Base-by-base conservation (phyloP, 148 eudicot species). In the Amaranthus cruentus region DNA sequence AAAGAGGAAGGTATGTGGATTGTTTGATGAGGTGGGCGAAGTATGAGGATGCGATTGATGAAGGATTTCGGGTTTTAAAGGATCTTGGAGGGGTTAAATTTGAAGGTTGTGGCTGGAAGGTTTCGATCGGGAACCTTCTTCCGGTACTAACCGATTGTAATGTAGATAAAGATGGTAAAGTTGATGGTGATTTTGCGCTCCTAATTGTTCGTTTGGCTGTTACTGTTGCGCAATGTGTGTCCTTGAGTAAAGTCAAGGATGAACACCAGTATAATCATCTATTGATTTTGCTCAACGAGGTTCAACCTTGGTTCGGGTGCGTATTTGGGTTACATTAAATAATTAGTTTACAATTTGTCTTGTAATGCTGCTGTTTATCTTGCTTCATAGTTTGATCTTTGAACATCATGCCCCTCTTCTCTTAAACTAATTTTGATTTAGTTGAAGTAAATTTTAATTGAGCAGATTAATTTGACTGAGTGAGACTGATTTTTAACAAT, bases 221-320 rank as follows among this genome's bases (percentile, higher is more conserved):
- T n/a, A 80, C 67, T 9, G 51, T 91, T 28, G 81, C 82, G 13
- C 90, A 88, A 66, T 87, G 91, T 68, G 86, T 77, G 69, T 74
- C 81, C 2, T 51, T 77, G 82, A 81, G 78, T 71, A 84, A 75
- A 69, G 81, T 80, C 56, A 88, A 81, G 78, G 81, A 79, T 13
- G 93, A 28, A 4, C 80, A 63, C 1, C 85, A 85, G 69, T 91
- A 89, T 61, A 4, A 71, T 62, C 76, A 74, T 47, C 46, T 94
- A 43, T 57, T 88, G 56, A 51, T 15, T 49, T 76, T 91, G 90
- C 82, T 85, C 13, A 42, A 77, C 2, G 97, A 88, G 77, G 82
- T 84, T 51, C 69, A 66, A 0, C 89, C 93, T 6, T 94, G 96
- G 97, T 84, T 91, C 78, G 88, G 91, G 97, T 91, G 14, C 46